Evolutionary conservation across 257 asterid genomes (phyloP).

Genomic region (Solanum arcanum): DNA sequence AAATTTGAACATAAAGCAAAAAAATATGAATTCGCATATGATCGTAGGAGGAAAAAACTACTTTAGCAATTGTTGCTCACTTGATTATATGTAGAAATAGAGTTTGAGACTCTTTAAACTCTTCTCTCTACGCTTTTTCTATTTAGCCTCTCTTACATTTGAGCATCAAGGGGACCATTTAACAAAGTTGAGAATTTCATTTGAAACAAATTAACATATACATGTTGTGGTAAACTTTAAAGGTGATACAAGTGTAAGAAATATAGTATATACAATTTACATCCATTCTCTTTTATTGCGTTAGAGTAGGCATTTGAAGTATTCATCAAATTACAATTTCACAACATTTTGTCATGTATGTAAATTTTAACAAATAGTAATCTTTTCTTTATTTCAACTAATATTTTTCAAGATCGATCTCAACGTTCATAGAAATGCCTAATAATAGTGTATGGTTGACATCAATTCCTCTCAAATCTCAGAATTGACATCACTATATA

Average conservation of each 20-base stretch:
- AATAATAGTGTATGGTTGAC: neutral
- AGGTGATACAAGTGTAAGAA: neutral
- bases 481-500: neutral
- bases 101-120: neutral
- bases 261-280: neutral
- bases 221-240: neutral
- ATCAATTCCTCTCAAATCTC: neutral
- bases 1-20: neutral
- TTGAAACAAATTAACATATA: no score
- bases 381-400: neutral
- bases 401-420: neutral
- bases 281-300: neutral
- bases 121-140: neutral
- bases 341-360: neutral
- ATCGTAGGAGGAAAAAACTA: neutral
- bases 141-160: neutral
- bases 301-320: neutral
- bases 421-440: neutral
- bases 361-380: neutral
- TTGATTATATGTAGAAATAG: neutral
- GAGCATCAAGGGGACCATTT: neutral
- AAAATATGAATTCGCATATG: neutral
- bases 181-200: neutral
- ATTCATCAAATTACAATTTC: neutral
- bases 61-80: neutral